Base-by-base conservation (phyloP, 1,139 yeast genomes). In the Scheffersomyces segobiensis region DNA sequence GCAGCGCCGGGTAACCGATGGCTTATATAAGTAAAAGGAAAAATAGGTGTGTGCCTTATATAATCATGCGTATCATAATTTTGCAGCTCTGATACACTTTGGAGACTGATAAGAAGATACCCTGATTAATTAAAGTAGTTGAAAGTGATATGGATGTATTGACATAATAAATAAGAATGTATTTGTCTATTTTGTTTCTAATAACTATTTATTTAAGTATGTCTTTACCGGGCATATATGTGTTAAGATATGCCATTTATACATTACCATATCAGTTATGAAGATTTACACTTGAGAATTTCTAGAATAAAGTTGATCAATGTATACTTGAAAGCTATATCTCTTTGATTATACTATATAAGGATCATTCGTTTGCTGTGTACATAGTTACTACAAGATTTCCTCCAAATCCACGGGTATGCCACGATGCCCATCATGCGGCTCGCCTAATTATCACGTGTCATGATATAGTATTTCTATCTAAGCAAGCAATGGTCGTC, bases 391-490 rank as follows among this genome's bases (percentile, higher is more conserved):
- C 17, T 2, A 7, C 7, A 32, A 12, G 14, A 32, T 32, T 10
- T 10, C 2, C 8, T 32, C 42, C 17, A 12, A 32, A 32, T 48
- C 24, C 18, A 21, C 24, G 18, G 50, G 10, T n/a, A n/a, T 20
- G 24, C 14, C 26, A 63, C 69, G 78, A 74, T 74, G 78, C 66
- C 70, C 77, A 71, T 72, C 76, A 72, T 74, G 78, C 76, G 78
- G 78, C 78, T 70, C 75, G 65, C 14, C 14, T 7, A 18, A 10
- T 32, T 55, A 56, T n/a, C 52, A 52, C 54, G 42, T 32, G 48
- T 17, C 53, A 32, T 39, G 10, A 49, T 32, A 24, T n/a, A 20
- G 26, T 20, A 20, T 20, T 48, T 48, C 26, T 14, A 47, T 26
- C 26, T 17, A 7, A 14, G 17, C 42, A 32, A 32, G 42, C 42